Conservation (phyloP, 2,329 filamentous ascomycete genomes). For the Aspergillus nomiae region DNA sequence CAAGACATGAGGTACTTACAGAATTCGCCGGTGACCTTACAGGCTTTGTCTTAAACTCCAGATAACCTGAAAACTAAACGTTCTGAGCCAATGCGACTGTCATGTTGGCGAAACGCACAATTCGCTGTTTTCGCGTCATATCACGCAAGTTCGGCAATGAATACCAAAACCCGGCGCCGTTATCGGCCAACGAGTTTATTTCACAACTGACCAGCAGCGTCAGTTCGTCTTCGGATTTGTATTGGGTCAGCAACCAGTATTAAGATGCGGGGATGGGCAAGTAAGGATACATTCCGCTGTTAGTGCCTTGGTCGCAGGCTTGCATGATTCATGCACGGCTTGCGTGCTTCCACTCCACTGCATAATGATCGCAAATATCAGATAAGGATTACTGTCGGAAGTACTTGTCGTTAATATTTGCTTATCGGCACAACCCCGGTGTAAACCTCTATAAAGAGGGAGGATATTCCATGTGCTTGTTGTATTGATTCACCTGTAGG, state of each 20-base stretch:
- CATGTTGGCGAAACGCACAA: not conserved
- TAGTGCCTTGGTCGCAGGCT: not conserved
- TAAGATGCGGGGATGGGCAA: not conserved
- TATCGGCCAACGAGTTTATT: not conserved
- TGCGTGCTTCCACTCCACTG: conserved; percentile 16
- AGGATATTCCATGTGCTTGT: not conserved
- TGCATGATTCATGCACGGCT: conserved; percentile 16
- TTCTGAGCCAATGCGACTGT: not conserved
- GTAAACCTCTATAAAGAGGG: not conserved
- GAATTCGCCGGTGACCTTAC: not conserved
- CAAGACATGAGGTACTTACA: not conserved
- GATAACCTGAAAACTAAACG: not conserved
- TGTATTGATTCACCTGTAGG: not conserved
- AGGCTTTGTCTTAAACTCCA: not conserved
- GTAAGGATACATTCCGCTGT: not conserved
- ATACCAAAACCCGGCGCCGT: not conserved
- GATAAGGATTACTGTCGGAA: not conserved
- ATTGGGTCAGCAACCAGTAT: not conserved
- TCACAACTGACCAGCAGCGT: too few species aligned
- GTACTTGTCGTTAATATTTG: not conserved
- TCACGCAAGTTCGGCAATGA: not conserved
- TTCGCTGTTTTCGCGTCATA: not conserved
- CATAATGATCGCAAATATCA: not conserved
- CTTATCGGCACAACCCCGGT: not conserved
- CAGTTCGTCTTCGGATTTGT: not conserved